A percentile compares a stretch with the other conserved stretches of the same genome.
phyloP scores from a whole-genome alignment of 129 eudicot genomes.

The Flaveria sonorensis region DNA sequence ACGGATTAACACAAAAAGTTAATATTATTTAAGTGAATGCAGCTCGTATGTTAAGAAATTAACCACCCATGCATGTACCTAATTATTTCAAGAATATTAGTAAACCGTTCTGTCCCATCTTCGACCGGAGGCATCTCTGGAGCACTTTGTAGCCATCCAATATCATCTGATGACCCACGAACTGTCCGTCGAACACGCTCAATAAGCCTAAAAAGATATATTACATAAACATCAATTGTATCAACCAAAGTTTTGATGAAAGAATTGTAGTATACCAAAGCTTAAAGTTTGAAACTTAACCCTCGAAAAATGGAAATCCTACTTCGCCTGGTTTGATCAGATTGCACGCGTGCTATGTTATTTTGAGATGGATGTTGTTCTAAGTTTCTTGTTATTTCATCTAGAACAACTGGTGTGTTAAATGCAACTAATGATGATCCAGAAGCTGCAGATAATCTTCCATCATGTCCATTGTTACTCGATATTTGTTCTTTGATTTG shows the following conservation, averaged over 20 bases:
- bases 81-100: slow-evolving; percentile 78
- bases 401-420: slow-evolving; percentile 42
- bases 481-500: slow-evolving; percentile 31
- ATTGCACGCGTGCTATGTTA: slow-evolving; percentile 34
- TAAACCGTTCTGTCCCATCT: slow-evolving; percentile 89
- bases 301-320: slow-evolving; percentile 75
- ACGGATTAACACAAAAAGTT: slow-evolving; percentile 22
- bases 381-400: slow-evolving; percentile 41
- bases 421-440: slow-evolving; percentile 33
- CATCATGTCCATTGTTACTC: slow-evolving; percentile 35
- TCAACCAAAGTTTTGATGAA: background rate
- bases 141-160: slow-evolving; percentile 89
- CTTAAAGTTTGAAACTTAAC: slow-evolving; percentile 41
- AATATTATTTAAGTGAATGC: background rate
- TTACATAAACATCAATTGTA: background rate
- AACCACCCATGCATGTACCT: slow-evolving; percentile 38
- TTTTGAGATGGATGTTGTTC: slow-evolving; percentile 43
- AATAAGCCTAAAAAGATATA: slow-evolving; percentile 55
- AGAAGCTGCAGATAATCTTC: slow-evolving; percentile 34
- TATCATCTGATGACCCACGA: slow-evolving; percentile 94
- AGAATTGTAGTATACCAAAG: background rate
- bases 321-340: slow-evolving; percentile 39
- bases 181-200: slow-evolving; percentile 79
- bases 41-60: slow-evolving; percentile 1
- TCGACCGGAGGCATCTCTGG: slow-evolving; percentile 85